These are phyloP conservation scores for Didymella exigua DNA, from an alignment of 2,329 filamentous ascomycete genomes.

Conservation along the genomic window DNA sequence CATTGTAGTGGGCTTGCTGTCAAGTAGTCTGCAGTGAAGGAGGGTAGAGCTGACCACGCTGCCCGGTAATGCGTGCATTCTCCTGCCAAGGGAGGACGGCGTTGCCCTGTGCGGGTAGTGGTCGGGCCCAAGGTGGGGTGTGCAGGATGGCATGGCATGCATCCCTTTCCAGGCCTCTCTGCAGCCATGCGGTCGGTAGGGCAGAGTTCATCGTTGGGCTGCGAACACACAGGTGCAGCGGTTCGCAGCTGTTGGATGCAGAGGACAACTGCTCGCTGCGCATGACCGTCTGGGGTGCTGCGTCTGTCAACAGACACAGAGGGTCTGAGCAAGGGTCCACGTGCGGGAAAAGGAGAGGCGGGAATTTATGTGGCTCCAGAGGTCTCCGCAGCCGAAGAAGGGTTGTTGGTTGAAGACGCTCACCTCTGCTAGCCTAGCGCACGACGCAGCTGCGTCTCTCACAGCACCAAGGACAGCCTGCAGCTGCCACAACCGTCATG, in stretches of 20 bases:
- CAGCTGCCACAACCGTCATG: slow-evolving; percentile 21
- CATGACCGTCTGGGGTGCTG: slow-evolving; percentile 8
- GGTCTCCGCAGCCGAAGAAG: slow-evolving; percentile 15
- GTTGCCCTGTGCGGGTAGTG: slow-evolving; percentile 23
- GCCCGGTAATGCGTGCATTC: slow-evolving; percentile 17
- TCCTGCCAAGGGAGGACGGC: slow-evolving; percentile 28
- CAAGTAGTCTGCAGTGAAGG: slow-evolving; percentile 15
- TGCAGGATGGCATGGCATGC: slow-evolving; percentile 28
- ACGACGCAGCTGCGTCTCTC: slow-evolving; percentile 4
- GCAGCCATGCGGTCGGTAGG: slow-evolving; percentile 26
- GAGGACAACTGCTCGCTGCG: slow-evolving; percentile 4
- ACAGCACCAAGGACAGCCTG: slow-evolving; percentile 4
- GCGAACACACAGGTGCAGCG: slow-evolving; percentile 26
- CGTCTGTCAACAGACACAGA: slow-evolving; percentile 11
- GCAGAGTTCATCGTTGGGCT: slow-evolving; percentile 19
- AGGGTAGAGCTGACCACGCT: slow-evolving; percentile 29
- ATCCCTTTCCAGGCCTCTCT: slow-evolving; percentile 24
- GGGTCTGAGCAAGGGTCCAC: slow-evolving; percentile 25
- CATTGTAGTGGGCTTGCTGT: slow-evolving; percentile 13
- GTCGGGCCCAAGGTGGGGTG: slow-evolving; percentile 30
- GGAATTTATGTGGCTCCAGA: slow-evolving; percentile 15
- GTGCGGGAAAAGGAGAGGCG: slow-evolving; percentile 27
- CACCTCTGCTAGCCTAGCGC: slow-evolving; percentile 12
- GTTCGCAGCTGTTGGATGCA: slow-evolving; percentile 28
- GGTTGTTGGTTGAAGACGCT: slow-evolving; percentile 10